These are phyloP conservation scores for Erythrophleum ivorense DNA, from an alignment of 331 rosid genomes.

Conservation along the genomic window DNA sequence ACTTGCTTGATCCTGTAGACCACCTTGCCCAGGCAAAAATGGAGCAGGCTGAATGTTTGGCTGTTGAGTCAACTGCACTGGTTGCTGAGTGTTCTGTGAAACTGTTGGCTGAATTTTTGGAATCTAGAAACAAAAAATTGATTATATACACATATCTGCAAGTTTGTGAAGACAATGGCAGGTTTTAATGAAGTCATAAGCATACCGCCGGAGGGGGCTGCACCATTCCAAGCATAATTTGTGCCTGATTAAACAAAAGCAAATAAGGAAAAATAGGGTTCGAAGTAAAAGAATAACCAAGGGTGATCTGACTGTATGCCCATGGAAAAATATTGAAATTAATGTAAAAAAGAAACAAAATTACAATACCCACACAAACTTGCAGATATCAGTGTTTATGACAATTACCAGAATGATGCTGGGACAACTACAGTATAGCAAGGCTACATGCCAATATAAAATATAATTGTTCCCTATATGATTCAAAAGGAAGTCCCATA, in stretches of 20 bases:
- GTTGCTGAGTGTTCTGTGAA: constrained; percentile 64
- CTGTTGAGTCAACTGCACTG: constrained; percentile 58
- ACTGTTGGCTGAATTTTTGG: constrained; percentile 75
- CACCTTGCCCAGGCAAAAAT: constrained; percentile 57
- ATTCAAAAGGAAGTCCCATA: constrained; percentile 11
- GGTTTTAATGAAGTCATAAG: constrained; percentile 14
- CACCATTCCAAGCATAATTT: constrained; percentile 99
- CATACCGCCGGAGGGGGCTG: constrained; percentile 83
- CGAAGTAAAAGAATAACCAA: constrained; percentile 35
- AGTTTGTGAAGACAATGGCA: constrained; percentile 22
- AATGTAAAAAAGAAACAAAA: not conserved
- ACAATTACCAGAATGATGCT: constrained; percentile 15
- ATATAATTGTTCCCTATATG: constrained; percentile 2
- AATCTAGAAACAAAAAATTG: constrained; percentile 53
- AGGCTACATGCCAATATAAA: constrained; percentile 3
- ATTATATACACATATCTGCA: constrained; percentile 17
- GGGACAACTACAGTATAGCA: not conserved
- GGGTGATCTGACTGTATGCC: not conserved
- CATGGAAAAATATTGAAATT: not conserved
- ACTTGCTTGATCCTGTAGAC: constrained; percentile 70
- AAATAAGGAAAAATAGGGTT: constrained; percentile 25
- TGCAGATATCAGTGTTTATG: constrained; percentile 23
- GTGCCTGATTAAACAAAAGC: constrained; percentile 68
- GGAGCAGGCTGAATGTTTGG: constrained; percentile 64
- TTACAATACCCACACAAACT: constrained; percentile 14